These are phyloP conservation scores for Candida broadrunensis DNA, from an alignment of 805 yeast species.

Conservation along the genomic window DNA sequence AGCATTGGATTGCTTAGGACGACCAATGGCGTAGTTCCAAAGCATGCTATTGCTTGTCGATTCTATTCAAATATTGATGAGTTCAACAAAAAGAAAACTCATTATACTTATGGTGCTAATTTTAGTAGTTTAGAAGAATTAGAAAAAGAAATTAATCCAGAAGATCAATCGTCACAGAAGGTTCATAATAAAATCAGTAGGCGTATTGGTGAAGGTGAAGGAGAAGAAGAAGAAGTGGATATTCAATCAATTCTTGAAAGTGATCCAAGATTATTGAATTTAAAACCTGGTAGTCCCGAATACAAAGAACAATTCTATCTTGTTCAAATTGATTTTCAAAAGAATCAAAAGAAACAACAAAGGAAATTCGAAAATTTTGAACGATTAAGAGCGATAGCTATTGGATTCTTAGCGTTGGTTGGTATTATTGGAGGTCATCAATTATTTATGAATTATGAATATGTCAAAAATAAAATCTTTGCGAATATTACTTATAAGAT, in stretches of 20 bases:
- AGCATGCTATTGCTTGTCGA: neutral
- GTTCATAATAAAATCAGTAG: slow-evolving; percentile 3
- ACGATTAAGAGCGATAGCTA: slow-evolving; percentile 41
- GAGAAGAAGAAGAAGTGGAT: slow-evolving; percentile 12
- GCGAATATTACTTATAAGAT: slow-evolving; percentile 33
- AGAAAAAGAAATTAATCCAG: slow-evolving; percentile 11
- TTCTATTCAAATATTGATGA: slow-evolving; percentile 27
- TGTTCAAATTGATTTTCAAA: slow-evolving; percentile 24
- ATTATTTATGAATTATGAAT: slow-evolving; percentile 39
- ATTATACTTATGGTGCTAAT: slow-evolving; percentile 24
- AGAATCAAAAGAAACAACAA: slow-evolving; percentile 22
- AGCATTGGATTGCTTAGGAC: neutral
- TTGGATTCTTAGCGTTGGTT: slow-evolving; percentile 40
- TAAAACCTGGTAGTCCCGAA: slow-evolving; percentile 32
- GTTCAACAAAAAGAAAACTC: slow-evolving; percentile 33
- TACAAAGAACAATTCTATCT: slow-evolving; percentile 28
- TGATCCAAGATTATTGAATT: slow-evolving; percentile 27
- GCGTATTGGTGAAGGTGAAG: slow-evolving; percentile 7
- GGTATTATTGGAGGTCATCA: slow-evolving; percentile 42
- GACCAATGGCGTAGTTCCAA: too few species aligned
- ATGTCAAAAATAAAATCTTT: slow-evolving; percentile 30
- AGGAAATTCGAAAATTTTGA: slow-evolving; percentile 38
- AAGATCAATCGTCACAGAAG: slow-evolving; percentile 3
- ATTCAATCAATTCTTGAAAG: slow-evolving; percentile 22
- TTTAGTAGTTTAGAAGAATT: slow-evolving; percentile 16